Conservation (phyloP, 106 monocot genomes). For the Apostasia ramifera region DNA sequence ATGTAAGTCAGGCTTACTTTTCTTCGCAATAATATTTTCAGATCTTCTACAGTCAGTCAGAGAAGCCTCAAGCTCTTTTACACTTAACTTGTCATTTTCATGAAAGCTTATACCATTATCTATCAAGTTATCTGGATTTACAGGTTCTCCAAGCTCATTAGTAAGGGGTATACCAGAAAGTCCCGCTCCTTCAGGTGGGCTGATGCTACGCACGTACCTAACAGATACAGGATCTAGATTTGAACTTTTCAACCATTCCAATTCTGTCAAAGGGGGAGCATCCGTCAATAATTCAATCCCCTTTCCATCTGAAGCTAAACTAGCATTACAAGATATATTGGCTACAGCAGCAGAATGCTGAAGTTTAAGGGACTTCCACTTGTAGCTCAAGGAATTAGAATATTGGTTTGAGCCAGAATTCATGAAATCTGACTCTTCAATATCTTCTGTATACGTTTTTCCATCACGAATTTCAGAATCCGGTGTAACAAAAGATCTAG, state of each 20-base stretch:
- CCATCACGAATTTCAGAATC: not conserved
- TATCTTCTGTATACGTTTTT: not conserved
- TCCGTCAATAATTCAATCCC: not conserved
- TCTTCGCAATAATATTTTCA: slow-evolving; percentile 15
- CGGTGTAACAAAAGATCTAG: slow-evolving; percentile 2
- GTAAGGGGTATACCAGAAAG: slow-evolving; percentile 7
- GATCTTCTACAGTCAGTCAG: not conserved
- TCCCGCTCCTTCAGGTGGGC: not conserved
- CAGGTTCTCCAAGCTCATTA: slow-evolving; percentile 6
- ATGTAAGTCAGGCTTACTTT: not conserved
- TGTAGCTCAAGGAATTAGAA: slow-evolving; percentile 13
- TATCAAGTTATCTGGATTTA: not conserved
- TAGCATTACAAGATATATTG: slow-evolving; percentile 8
- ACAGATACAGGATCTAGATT: not conserved
- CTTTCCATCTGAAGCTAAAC: slow-evolving; percentile 17
- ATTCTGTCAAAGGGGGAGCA: not conserved
- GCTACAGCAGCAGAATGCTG: not conserved
- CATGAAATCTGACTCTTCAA: not conserved
- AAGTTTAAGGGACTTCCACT: slow-evolving; percentile 27
- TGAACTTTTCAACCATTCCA: not conserved
- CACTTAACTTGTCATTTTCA: slow-evolving; percentile 1
- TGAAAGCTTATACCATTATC: not conserved
- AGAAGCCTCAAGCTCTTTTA: slow-evolving; percentile 4
- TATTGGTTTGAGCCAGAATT: slow-evolving; percentile 12
- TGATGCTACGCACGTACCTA: not conserved